Evolutionary conservation across 768 basidiomycete species (phyloP), one percentile per base, ranked within the genome.

Genomic region (Rhodotorula toruloides): DNA sequence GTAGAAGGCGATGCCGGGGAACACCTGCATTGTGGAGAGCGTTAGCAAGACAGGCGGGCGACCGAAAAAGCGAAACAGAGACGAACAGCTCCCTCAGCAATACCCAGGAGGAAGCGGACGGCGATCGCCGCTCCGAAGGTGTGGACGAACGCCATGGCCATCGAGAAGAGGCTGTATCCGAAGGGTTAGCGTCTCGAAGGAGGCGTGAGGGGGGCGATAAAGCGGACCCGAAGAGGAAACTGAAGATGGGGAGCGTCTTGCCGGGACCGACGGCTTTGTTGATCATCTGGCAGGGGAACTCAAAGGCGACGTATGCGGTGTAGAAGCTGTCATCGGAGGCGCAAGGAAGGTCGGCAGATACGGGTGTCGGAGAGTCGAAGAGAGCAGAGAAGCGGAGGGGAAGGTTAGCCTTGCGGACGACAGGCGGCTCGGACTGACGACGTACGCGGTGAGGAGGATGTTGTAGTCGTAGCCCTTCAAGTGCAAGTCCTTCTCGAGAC

Each of bases 401-500:
- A n/a, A n/a, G n/a, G n/a, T 25, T n/a, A 54, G n/a, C n/a, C 53
- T 36, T 34, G 50, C 21, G n/a, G 36, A 46, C 32, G 31, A 57
- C 19, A 13, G 34, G 11, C 4, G 3, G 34, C 32, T 4, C 27
- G 34, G 16, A 14, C 17, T 42, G 14, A 22, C 27, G 21, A 40
- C 36, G 54, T 36, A 57, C 4, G 43, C 42, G 14, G 50, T 52
- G 11, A 44, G 36, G 19, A 43, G 48, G 22, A 58, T 37, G 56
- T 43, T 39, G 42, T 64, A 70, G 43, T 66, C 61, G 50, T 70
- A 75, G n/a, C 73, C 74, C 12, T 32, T 40, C 10, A 76, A 55
- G 2, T 52, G 39, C 13, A 76, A 58, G 32, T 76, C 68, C 58
- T 61, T 66, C 63, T 74, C 75, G 10, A 75, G 54, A 0, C 74